Base-by-base conservation (phyloP, 2,329 filamentous ascomycete species). In the Aspergillus niger region DNA sequence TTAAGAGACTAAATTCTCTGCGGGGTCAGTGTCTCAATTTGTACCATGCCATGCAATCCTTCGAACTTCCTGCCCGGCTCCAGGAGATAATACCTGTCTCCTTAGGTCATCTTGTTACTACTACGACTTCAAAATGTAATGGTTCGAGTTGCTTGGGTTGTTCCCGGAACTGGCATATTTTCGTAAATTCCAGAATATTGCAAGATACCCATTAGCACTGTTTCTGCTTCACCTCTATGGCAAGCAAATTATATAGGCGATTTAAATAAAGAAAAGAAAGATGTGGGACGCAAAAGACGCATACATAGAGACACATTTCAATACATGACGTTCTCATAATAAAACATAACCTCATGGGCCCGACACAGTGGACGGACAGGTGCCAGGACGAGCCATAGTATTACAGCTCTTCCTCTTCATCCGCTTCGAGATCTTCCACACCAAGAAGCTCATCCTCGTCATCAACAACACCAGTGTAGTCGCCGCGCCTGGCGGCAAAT, bases 391-490 rank as follows among this genome's bases (percentile, higher is more conserved):
- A 53, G 50, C 38, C 3, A 30, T 24, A 15, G 20, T 26, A 53
- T 59, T 69, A 77, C 48, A 70, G 71, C 58, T 79, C 77, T 55
- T 79, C 90, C 63, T 97, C 94, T 72, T 97, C 93, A 66, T 97
- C 94, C 67, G 91, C 92, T 66, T 97, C 94, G 67, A 92, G 92
- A 61, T 96, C 93, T 67, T 97, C 94, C 0, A 69, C 70, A 1
- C 95, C 95, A 38, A 99, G 79, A 67, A 99, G 80, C 80, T 98
- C 94, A 52, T 94, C 94, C 75, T 98, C 95, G 73, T 98, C 95
- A 54, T 95, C 91, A 70, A 96, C 92, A 55, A 97, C 92, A 70
- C 89, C 85, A 15, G 89, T 86, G 75, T 98, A 98, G 75, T 97
- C 91, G n/a, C 90, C 89, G 58, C 91, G 85, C 1, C 91, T 90